Evolutionary conservation across 2,329 filamentous ascomycete species (phyloP), one percentile per base, ranked within the genome.

Genomic region (Xylaria sp.): DNA sequence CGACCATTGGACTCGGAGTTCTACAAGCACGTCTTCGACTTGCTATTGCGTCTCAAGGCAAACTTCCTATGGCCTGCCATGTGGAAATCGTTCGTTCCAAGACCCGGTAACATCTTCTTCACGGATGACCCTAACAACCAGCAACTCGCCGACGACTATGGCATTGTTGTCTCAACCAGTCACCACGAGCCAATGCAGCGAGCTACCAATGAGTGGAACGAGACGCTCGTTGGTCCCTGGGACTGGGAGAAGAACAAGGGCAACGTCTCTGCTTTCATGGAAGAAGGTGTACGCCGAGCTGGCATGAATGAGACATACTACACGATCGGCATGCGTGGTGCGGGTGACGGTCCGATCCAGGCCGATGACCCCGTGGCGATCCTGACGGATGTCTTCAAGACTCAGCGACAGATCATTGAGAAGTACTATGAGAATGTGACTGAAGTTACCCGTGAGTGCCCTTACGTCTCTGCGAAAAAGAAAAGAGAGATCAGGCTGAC

Each of bases 41-140:
- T 89, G 4, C 72, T 87, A 1, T 75, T 87, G 2, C 76, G 85
- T 11, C 76, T 86, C 18, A 81, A 78, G 67, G 83, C 83, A 1
- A 88, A 88, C 68, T 88, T 86, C 63, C 73, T 88, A 56, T 88
- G 86, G 86, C 86, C 85, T 0, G 84, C 85, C 0, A 84, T 84
- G 80, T 88, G 85, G 66, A 61, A 65, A 83, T 79, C 80, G 4
- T 76, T 73, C 10, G 76, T 75, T 44, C 77, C 77, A 1, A 74
- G 74, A 2, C 78, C 77, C 0, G 77, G 77, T 7, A 79, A 79
- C 42, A 83, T 82, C 63, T 88, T 89, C 72, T 83, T 84, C 65
- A 79, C 83, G 0, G 85, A 88, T 53, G 85, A 88, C 55, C 75
- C 79, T 0, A 73, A 77, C 5, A 88, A 82, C 52, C 81, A 85